Percentiles rank a stretch among this genome's conserved stretches.
Conservation (phyloP, 306 rosid species). For the Alnus glutinosa region DNA sequence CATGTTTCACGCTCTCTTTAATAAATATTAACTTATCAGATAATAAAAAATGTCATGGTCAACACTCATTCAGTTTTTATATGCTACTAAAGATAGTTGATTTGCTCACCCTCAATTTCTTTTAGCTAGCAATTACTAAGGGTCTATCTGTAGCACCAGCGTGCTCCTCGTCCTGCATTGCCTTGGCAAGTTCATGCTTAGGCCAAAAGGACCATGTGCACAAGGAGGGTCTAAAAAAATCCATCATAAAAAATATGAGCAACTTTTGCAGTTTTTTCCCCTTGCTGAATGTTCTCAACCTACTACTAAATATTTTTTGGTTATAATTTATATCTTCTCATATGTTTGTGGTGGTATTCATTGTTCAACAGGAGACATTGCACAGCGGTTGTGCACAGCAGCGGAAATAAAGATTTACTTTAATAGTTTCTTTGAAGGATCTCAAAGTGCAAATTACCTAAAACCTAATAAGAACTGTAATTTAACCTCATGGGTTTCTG, state of each 20-base stretch:
- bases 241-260: neutral
- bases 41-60: neutral
- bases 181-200: neutral
- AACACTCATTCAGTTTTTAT: neutral
- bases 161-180: neutral
- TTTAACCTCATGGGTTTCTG: conserved; percentile 85
- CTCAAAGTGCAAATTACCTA: conserved; percentile 54
- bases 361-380: conserved; percentile 66
- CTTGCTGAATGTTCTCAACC: conserved; percentile 15
- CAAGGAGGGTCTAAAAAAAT: conserved; percentile 11
- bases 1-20: neutral
- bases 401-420: conserved; percentile 82
- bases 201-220: neutral
- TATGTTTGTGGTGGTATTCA: conserved; percentile 22
- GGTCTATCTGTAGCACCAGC: neutral
- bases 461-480: conserved; percentile 89
- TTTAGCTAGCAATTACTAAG: conserved; percentile 11
- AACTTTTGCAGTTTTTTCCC: neutral
- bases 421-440: conserved; percentile 49
- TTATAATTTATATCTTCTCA: conserved; percentile 20
- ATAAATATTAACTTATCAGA: neutral
- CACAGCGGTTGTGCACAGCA: conserved; percentile 73
- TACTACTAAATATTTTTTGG: conserved; percentile 3
- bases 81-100: neutral
- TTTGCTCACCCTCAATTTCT: neutral